Percentiles rank a stretch among this genome's conserved stretches.
Evolutionary conservation across 2,329 filamentous ascomycete genomes (phyloP).

Genomic region (Aspergillus aculeatinus): DNA sequence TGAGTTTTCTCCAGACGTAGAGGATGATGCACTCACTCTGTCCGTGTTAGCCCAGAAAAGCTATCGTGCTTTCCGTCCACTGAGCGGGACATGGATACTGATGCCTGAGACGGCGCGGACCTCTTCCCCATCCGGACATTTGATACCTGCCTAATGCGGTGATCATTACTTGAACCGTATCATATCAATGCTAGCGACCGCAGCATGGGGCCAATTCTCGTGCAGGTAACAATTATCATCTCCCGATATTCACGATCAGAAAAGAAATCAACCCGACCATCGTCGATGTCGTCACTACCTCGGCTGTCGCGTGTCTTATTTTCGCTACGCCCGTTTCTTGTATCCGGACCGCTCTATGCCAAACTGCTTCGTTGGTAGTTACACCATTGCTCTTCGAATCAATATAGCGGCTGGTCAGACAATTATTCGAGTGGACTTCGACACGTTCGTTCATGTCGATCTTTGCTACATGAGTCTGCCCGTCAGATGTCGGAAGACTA

Average conservation of each 20-base stretch:
- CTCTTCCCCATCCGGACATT: not conserved
- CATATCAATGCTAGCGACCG: not conserved
- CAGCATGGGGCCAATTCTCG: not conserved
- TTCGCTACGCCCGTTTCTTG: not conserved
- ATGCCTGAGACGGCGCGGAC: not conserved
- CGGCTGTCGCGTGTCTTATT: not conserved
- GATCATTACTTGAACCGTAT: not conserved
- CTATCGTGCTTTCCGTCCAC: not conserved
- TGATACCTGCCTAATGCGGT: conserved; percentile 1
- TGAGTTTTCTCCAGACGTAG: not conserved
- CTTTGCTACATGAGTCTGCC: not conserved
- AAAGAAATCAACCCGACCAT: not conserved
- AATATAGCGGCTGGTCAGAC: not conserved
- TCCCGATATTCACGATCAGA: not conserved
- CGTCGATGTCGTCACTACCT: not conserved
- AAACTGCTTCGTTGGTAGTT: not conserved
- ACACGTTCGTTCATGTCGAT: not conserved
- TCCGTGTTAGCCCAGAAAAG: not conserved
- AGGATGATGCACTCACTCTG: conserved; percentile 2
- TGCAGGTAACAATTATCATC: not conserved
- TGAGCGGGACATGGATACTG: not conserved
- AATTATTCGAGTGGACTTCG: not conserved
- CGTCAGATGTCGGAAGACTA: not conserved
- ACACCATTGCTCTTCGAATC: not conserved
- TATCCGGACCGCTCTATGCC: conserved; percentile 4